Evolutionary conservation across 2,329 filamentous ascomycete species (phyloP), one percentile per base, ranked within the genome.

Genomic region (Lojkania enalia): DNA sequence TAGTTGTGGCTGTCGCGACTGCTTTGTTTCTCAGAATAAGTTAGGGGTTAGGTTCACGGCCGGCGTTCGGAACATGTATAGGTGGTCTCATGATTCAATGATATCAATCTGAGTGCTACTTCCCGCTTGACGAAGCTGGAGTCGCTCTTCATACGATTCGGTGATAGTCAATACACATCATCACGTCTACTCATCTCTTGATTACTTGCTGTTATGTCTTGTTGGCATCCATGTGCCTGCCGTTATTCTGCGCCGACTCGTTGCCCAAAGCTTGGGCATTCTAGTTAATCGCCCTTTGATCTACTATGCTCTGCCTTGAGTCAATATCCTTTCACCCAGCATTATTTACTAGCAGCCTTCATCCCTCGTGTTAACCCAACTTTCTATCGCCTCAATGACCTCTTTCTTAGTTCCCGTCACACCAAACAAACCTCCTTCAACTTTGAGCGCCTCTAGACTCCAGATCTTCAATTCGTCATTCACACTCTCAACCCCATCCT

Each of bases 401-500:
- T 56, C 57, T 36, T 42, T 36, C 20, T 52, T 56, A 6, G 48
- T 32, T 3, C 40, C 55, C 16, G 60, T 60, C 5, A 60, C 59
- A 12, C 63, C 60, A 52, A 65, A 64, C 39, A 66, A 37, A 18
- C 63, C 61, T 11, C 60, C 61, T 33, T 64, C 63, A 4, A 61
- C 52, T 32, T 27, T 60, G 6, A 65, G 46, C 5, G 48, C 49
- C 42, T 63, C 55, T 40, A 68, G 44, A 29, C 57, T 59, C 60
- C 61, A 63, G 38, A 20, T 57, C 48, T 64, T 62, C 46, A 64
- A 37, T 36, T 59, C 63, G 1, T 61, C 57, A 37, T 46, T 61
- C 37, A 62, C 48, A 38, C 57, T 63, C 51, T 60, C 62, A 3
- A 65, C 63, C n/a, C 71, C 77, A 54, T 81, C 77, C 21, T 77